A percentile compares a stretch with the other conserved stretches of the same genome.
phyloP scores from a whole-genome alignment of 805 yeast genomes.

The Suhomyces prunicola region DNA sequence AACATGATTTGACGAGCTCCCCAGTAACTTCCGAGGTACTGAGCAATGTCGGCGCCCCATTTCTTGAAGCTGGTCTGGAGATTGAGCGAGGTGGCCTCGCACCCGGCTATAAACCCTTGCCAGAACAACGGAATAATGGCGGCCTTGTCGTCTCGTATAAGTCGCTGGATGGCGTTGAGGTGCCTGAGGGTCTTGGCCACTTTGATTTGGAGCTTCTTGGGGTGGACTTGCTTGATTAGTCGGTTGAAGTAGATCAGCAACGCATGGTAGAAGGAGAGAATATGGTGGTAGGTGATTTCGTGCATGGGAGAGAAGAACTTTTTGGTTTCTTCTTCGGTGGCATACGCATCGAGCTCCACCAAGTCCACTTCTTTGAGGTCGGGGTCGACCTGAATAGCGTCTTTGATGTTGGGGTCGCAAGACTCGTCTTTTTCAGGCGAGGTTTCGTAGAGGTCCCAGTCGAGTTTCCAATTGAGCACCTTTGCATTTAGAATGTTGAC shows the following conservation, averaged over 20 bases:
- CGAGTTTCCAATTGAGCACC: constrained; percentile 59
- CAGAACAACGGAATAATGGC: constrained; percentile 76
- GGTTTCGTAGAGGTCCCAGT: constrained; percentile 57
- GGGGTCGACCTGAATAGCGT: constrained; percentile 8
- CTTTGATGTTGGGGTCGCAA: constrained; percentile 5
- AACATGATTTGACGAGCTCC: constrained; percentile 81
- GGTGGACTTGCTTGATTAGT: constrained; percentile 53
- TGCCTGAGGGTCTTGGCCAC: constrained; percentile 62
- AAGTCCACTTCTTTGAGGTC: constrained; percentile 9
- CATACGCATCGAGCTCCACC: constrained; percentile 8
- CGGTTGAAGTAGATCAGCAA: constrained; percentile 69
- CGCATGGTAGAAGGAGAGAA: constrained; percentile 73
- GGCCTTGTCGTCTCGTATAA: constrained; percentile 54
- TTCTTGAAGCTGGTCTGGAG: constrained; percentile 64
- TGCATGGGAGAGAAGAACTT: constrained; percentile 52
- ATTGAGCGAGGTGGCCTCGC: constrained; percentile 60
- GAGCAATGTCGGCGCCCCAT: constrained; percentile 68
- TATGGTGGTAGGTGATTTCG: constrained; percentile 76
- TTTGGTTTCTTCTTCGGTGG: constrained; percentile 12
- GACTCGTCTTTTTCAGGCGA: neutral
- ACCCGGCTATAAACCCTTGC: constrained; percentile 88
- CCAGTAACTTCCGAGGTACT: constrained; percentile 70
- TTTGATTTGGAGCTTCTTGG: constrained; percentile 56
- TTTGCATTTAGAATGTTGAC: constrained; percentile 20
- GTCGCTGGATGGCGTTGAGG: constrained; percentile 56